These are phyloP conservation scores for Tylopilus sp. DNA, from an alignment of 768 basidiomycete species.

Conservation along the genomic window DNA sequence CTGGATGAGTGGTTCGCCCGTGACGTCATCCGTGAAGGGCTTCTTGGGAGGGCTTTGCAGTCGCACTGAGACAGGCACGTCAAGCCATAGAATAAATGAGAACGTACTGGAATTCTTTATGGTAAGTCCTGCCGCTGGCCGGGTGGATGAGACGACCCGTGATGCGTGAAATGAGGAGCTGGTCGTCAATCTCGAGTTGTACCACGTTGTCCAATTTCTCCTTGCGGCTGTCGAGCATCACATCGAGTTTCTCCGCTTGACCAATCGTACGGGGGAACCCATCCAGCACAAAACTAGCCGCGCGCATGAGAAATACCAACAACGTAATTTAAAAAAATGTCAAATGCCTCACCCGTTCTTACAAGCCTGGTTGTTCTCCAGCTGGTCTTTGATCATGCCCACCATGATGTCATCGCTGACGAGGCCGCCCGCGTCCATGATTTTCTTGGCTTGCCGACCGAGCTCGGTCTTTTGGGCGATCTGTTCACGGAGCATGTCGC, in stretches of 20 bases:
- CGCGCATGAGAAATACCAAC: not conserved
- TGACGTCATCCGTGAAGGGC: conserved; percentile 86
- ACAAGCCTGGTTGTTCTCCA: conserved; percentile 89
- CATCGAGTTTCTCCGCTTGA: conserved; percentile 93
- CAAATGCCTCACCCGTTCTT: conserved; percentile 83
- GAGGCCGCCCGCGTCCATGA: conserved; percentile 96
- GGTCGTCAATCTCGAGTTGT: conserved; percentile 89
- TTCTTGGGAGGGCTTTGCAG: conserved; percentile 90
- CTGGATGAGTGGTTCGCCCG: conserved; percentile 94
- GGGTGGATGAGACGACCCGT: conserved; percentile 95
- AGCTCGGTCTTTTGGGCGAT: conserved; percentile 83
- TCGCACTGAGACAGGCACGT: conserved; percentile 10
- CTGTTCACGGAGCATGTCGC: conserved; percentile 97
- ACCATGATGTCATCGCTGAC: conserved; percentile 98
- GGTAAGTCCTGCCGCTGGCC: conserved; percentile 86
- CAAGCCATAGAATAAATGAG: not conserved
- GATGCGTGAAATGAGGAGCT: conserved; percentile 94
- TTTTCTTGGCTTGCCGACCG: conserved; percentile 91
- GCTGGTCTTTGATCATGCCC: conserved; percentile 93
- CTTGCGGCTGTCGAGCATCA: conserved; percentile 77
- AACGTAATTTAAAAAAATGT: not conserved
- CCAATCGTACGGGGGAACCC: conserved; percentile 99
- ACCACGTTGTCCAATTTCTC: conserved; percentile 93
- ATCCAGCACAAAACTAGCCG: conserved; percentile 87
- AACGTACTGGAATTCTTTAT: conserved; percentile 89